These are phyloP conservation scores for Wickerhamomyces tratensis DNA, from an alignment of 805 yeast genomes.

Conservation along the genomic window DNA sequence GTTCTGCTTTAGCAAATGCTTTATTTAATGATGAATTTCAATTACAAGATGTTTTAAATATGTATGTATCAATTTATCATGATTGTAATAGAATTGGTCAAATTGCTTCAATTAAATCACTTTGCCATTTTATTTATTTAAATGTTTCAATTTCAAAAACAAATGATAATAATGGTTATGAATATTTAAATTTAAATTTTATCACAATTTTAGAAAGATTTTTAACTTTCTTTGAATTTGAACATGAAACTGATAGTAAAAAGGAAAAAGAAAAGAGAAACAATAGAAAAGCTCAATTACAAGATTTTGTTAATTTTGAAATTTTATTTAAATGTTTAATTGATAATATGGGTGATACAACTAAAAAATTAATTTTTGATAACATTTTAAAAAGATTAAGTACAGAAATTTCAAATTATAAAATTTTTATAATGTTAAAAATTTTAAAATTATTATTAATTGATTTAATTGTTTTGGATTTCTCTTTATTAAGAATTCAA, in stretches of 20 bases:
- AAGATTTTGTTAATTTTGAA: conserved; percentile 16
- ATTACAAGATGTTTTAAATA: conserved; percentile 11
- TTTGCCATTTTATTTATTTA: conserved; percentile 24
- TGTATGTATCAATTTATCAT: conserved; percentile 14
- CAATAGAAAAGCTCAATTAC: conserved; percentile 11
- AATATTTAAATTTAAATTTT: conserved; percentile 19
- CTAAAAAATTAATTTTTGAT: conserved; percentile 21
- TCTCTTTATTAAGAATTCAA: conserved; percentile 26
- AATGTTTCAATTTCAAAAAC: conserved; percentile 3
- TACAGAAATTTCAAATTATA: conserved; percentile 6
- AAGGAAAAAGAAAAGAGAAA: conserved; percentile 1
- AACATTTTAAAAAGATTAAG: conserved; percentile 4
- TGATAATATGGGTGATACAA: conserved; percentile 23
- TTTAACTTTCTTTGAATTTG: conserved; percentile 18
- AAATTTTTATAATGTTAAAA: conserved; percentile 4
- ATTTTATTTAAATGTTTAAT: conserved; percentile 13
- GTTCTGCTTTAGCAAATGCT: conserved; percentile 26
- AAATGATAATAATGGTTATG: conserved; percentile 10
- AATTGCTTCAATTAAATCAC: conserved; percentile 26
- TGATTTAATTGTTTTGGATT: conserved; percentile 16
- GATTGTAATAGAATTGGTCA: conserved; percentile 13
- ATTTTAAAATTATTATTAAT: conserved; percentile 12
- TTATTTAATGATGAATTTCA: conserved; percentile 12
- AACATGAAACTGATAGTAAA: conserved; percentile 8
- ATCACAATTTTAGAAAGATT: conserved; percentile 16